A percentile compares a stretch with the other conserved stretches of the same genome.
These are phyloP conservation scores for Stemphylium beticola DNA, from an alignment of 2,329 filamentous ascomycete genomes.

Conservation along the genomic window DNA sequence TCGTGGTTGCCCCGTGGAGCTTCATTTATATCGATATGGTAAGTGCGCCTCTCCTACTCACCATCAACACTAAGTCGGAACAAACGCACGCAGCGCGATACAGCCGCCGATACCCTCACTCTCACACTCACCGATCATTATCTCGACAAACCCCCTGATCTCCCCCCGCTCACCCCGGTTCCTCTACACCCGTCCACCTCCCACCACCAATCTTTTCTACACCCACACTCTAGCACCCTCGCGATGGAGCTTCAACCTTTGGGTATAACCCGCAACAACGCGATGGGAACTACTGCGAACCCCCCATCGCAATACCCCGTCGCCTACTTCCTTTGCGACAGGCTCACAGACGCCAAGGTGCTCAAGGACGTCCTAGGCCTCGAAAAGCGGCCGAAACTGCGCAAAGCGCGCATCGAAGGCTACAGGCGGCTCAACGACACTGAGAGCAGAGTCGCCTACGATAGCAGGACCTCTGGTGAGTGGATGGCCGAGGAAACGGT, in stretches of 20 bases:
- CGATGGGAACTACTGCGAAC: not conserved
- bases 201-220: too few species aligned
- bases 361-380: not conserved
- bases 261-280: not conserved
- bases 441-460: not conserved
- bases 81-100: too few species aligned
- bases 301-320: not conserved
- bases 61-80: too few species aligned
- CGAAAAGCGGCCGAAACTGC: constrained; percentile 1
- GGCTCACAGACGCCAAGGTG: not conserved
- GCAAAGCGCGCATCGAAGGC: not conserved
- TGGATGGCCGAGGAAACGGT: too few species aligned
- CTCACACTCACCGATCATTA: not conserved
- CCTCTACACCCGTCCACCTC: not conserved
- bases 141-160: not conserved
- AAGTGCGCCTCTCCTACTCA: not conserved
- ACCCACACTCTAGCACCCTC: not conserved
- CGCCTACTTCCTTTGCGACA: constrained; percentile 5
- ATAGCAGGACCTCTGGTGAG: too few species aligned
- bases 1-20: not conserved
- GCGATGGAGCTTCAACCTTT: not conserved
- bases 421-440: not conserved
- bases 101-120: too few species aligned
- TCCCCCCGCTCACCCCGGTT: not conserved
- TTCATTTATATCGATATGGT: not conserved